Evolutionary conservation across 169 alveolate genomes (phyloP).

Genomic region (Sarcocystis neurona): DNA sequence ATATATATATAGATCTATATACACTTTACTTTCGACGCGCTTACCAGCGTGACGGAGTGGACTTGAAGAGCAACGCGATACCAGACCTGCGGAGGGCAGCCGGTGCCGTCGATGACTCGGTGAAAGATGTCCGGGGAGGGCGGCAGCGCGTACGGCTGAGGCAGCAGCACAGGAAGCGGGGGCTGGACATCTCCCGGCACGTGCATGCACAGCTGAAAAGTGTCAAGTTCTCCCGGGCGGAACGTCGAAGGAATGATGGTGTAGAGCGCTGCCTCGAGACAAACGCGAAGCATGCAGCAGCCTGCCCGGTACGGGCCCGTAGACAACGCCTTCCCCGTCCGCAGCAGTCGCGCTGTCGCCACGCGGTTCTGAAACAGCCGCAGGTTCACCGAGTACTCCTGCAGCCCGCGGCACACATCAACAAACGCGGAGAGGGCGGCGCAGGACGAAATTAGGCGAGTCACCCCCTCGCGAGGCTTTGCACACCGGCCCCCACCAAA

Average conservation of each 20-base stretch:
- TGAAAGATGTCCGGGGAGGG: slow-evolving; percentile 27
- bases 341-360: slow-evolving; percentile 77
- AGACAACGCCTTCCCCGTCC: slow-evolving; percentile 73
- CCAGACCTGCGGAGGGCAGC: slow-evolving; percentile 29
- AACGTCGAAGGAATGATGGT: slow-evolving; percentile 49
- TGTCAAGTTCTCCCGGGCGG: slow-evolving; percentile 29
- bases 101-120: background rate
- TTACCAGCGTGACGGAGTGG: slow-evolving; percentile 1
- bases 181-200: background rate
- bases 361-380: slow-evolving; percentile 75
- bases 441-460: background rate
- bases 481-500: too few species aligned
- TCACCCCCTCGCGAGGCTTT: too few species aligned
- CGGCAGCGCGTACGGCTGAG: slow-evolving; percentile 57
- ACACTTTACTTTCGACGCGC: background rate
- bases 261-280: slow-evolving; percentile 20
- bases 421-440: background rate
- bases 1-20: background rate
- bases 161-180: slow-evolving; percentile 27
- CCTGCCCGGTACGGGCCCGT: slow-evolving; percentile 79
- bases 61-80: slow-evolving; percentile 2
- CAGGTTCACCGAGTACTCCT: slow-evolving; percentile 79
- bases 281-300: slow-evolving; percentile 70
- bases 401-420: background rate
- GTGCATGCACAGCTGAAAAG: slow-evolving; percentile 52